Base-by-base conservation (phyloP, 768 basidiomycete species). In the Phaeolepiota aurea region DNA sequence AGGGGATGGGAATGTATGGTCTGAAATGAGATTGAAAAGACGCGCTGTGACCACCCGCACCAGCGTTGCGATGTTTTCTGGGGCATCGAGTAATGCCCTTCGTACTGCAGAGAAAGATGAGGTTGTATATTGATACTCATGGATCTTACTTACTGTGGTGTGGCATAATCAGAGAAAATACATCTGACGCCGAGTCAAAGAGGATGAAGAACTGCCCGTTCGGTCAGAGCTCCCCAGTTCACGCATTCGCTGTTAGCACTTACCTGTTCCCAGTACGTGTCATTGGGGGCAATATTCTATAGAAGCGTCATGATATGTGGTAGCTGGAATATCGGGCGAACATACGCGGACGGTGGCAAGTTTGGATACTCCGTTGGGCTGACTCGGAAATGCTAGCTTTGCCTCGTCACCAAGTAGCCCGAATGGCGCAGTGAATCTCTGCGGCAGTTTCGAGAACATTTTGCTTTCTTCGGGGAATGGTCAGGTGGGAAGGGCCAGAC, bases 221-320 rank as follows among this genome's bases (percentile, higher is more conserved):
- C 30, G 34, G 18, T 43, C 32, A 20, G 22, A 20, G 20, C 40
- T 41, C 33, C 19, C 25, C 10, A 20, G 28, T 20, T 21, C 15
- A 32, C 15, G 12, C 9, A 4, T 20, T 15, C 15, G 22, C 36
- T 21, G 42, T 41, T 21, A 18, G 20, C 53, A 76, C n/a, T 52
- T 48, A 87, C 88, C 66, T 94, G 91, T 44, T 90, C 74, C 91
- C 91, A 94, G 54, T 93, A 92, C n/a, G 57, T 65, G 54, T 96
- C 92, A 2, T 64, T 72, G 43, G 77, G 69, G 2, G 78, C 58
- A 37, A 93, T 91, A 50, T 85, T 77, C 87, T 91, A 20, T 22
- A 32, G 40, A 47, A 33, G 32, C 12, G 33, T 41, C 32, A 40
- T 32, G 21, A 22, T 46, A 38, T 32, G 34, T 37, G 23, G 30